Evolutionary conservation across 2,329 filamentous ascomycete genomes (phyloP), one percentile per base, ranked within the genome.

Genomic region (Trichophyton rubrum): DNA sequence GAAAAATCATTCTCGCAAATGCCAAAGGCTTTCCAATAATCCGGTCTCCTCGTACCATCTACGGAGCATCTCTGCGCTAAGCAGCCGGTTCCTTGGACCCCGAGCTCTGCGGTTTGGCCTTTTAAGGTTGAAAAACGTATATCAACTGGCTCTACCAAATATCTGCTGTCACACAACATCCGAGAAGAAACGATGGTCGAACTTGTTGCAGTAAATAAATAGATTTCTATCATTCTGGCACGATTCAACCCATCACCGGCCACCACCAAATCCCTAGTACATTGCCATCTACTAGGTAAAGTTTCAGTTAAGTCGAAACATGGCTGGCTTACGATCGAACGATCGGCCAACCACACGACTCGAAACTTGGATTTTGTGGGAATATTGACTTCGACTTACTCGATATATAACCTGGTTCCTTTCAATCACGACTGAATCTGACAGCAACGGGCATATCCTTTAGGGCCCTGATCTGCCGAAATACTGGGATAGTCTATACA

Each of bases 381-480:
- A 33, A 55, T 55, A 55, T 55, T 55, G 49, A 35, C 49, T 55
- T 55, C 49, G 7, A 30, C 22, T 33, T 55, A 6, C 27, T 55
- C 49, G 27, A 35, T 55, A 55, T 55, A 33, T 33, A 43, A 55
- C 49, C 27, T 35, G 49, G 49, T 33, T 43, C 49, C 49, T 55
- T 55, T 55, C 27, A 35, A 55, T 55, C 49, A 55, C 49, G 27
- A 35, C 49, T 55, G 49, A 35, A 55, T 55, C 49, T 55, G 49
- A 55, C 49, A 55, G 49, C 49, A 55, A 55, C 49, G 49, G 49
- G 27, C 49, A 35, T 35, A 55, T 55, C 49, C n/a, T 55, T 35
- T 35, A 33, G 27, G 49, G 49, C 49, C 27, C 49, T 55, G 49
- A 55, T 55, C 49, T 55, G 33, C 49, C 49, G 15, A 55, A 33